Evolutionary conservation across 805 yeast species (phyloP), one percentile per base, ranked within the genome.

Genomic region (Teunomyces pallodes): DNA sequence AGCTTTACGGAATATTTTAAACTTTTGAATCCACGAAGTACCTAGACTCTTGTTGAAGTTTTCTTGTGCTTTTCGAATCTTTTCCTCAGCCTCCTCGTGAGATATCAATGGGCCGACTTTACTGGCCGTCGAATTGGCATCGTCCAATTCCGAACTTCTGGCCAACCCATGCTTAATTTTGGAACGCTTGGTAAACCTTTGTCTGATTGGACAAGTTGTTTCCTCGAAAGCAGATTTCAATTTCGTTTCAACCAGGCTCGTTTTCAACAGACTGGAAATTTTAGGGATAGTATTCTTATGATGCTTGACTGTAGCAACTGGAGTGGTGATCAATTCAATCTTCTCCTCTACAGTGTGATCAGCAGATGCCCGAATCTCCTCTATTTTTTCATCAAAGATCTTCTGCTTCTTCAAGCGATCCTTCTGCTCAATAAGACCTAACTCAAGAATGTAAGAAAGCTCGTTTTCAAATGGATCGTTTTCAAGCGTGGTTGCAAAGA

Each of bases 391-490:
- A 12, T 74, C 74, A 40, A 73, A 74, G 9, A 66, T 48, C 5
- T 71, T 62, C 36, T 54, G 45, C 42, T 86, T 83, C 20, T 79
- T 80, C 9, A 80, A 43, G 51, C 96, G 73, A 45, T 74, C 69
- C 53, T 71, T 74, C 60, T 89, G 95, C 55, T 84, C 92, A n/a
- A 74, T 49, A 16, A 67, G 44, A 1, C 96, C 96, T 9, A 86
- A 72, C 55, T 84, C 84, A 57, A 77, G 83, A 26, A 85, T 80
- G 58, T 80, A 71, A 17, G 81, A 77, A 42, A 91, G 67, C 56
- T 88, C 84, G 6, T 83, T 73, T 64, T 92, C 98, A 62, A 91
- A 90, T 6, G 96, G 92, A 65, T 92, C 97, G 63, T 88, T 96
- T 47, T 88, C 96, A 53, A 90, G 74, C 20, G 85, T 75, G 33